Conservation (phyloP, 2,329 filamentous ascomycete species). For the Colletotrichum neosansevieriae region DNA sequence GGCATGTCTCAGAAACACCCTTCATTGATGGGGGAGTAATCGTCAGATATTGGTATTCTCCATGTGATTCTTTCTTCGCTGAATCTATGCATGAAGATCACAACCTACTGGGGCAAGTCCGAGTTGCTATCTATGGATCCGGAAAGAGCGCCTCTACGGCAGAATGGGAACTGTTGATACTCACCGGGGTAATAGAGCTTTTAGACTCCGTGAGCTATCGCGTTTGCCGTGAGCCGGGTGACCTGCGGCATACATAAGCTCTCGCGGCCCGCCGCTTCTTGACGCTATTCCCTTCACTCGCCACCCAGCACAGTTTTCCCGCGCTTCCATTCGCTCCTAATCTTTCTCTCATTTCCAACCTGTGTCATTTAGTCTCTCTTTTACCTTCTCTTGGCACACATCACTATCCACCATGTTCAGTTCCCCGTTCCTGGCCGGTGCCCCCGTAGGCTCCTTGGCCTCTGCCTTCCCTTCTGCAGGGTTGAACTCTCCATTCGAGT, state of each 20-base stretch:
- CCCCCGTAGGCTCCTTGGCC: conserved; percentile 21
- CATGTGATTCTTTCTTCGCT: neutral
- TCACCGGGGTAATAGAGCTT: conserved; percentile 17
- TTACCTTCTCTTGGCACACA: conserved; percentile 15
- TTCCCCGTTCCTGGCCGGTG: conserved; percentile 20
- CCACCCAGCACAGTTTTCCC: conserved; percentile 20
- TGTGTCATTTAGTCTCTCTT: conserved; percentile 29
- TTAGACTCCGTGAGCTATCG: conserved; percentile 1
- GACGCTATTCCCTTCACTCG: conserved; percentile 17
- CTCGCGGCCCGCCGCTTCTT: conserved; percentile 6
- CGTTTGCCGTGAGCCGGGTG: neutral
- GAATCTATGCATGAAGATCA: conserved; percentile 22
- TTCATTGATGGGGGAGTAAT: conserved; percentile 12
- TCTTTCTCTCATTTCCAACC: neutral
- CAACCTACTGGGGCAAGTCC: conserved; percentile 10
- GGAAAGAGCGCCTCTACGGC: conserved; percentile 2
- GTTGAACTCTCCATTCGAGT: conserved; percentile 2
- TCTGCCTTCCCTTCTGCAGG: conserved; percentile 24
- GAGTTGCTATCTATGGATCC: neutral
- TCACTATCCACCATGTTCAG: conserved; percentile 24
- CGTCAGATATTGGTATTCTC: conserved; percentile 4
- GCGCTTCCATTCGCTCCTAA: conserved; percentile 29
- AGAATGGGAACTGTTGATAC: neutral
- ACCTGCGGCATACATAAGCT: conserved; percentile 21
- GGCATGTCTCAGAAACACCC: conserved; percentile 8